These are phyloP conservation scores for Isoetes engelmannii DNA, from an alignment of 83 land plant species.

Conservation along the genomic window DNA sequence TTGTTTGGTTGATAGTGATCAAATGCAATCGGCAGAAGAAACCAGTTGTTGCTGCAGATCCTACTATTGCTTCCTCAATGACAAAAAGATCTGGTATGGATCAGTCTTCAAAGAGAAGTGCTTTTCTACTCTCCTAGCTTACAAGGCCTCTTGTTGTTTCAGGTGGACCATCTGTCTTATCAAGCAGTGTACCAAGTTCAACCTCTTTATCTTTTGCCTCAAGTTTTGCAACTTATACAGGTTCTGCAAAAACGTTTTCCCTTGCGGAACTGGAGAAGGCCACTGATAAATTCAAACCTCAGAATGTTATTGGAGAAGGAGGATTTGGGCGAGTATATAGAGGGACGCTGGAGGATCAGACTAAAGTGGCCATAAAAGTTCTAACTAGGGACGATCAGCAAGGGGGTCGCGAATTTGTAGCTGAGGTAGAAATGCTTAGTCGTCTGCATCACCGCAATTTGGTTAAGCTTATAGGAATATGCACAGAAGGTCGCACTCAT, in stretches of 20 bases:
- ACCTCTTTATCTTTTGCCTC: slow-evolving; percentile 46
- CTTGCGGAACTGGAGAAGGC: slow-evolving; percentile 52
- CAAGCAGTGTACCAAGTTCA: slow-evolving; percentile 46
- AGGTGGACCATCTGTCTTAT: slow-evolving; percentile 27
- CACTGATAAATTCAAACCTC: slow-evolving; percentile 51
- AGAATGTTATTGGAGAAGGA: slow-evolving; percentile 76
- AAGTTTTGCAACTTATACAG: slow-evolving; percentile 43
- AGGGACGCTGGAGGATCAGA: slow-evolving; percentile 59
- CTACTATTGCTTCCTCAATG: slow-evolving; percentile 32
- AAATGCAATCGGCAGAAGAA: slow-evolving; percentile 25
- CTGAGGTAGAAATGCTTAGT: slow-evolving; percentile 83
- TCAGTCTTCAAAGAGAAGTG: slow-evolving; percentile 4
- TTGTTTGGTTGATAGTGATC: slow-evolving; percentile 40
- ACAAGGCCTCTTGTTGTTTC: neutral
- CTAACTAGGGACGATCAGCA: slow-evolving; percentile 59
- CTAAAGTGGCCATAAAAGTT: slow-evolving; percentile 63
- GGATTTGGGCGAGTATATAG: slow-evolving; percentile 75
- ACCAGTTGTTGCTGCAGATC: slow-evolving; percentile 32
- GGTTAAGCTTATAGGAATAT: slow-evolving; percentile 71
- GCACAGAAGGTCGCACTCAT: slow-evolving; percentile 48
- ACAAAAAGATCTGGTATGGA: slow-evolving; percentile 51
- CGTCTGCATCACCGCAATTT: slow-evolving; percentile 75
- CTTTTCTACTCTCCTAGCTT: neutral
- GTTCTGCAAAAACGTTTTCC: slow-evolving; percentile 54
- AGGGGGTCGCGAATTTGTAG: slow-evolving; percentile 67